phyloP scores from a whole-genome alignment of 2,329 filamentous ascomycete genomes.

The Pseudocercospora fuligena region DNA sequence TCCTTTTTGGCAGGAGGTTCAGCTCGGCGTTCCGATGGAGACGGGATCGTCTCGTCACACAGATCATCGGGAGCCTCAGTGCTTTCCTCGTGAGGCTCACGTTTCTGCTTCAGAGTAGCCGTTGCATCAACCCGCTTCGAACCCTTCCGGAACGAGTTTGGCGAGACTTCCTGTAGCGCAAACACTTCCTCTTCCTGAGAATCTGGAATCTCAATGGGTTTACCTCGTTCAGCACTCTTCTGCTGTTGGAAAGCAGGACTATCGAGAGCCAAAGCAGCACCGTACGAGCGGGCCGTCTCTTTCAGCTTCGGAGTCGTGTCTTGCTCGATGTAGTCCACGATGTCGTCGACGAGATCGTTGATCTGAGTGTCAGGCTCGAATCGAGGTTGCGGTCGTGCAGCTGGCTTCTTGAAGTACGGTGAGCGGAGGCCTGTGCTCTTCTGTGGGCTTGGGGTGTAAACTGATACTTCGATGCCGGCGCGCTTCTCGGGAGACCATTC shows the following conservation, averaged over 20 bases:
- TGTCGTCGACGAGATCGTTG: background rate
- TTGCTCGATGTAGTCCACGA: background rate
- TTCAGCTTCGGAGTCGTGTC: background rate
- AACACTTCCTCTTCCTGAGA: too few relatives aligned
- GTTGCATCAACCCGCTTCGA: too few relatives aligned
- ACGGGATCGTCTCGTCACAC: too few relatives aligned
- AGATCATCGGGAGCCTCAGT: too few relatives aligned
- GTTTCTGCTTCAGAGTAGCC: too few relatives aligned
- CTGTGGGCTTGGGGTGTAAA: background rate
- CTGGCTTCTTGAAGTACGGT: background rate
- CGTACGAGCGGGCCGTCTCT: background rate
- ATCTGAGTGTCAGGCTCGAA: slow-evolving; percentile 1
- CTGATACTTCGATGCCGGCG: background rate
- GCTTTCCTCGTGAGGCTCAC: too few relatives aligned
- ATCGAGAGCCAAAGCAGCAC: background rate
- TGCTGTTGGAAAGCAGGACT: background rate
- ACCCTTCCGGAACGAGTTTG: too few relatives aligned
- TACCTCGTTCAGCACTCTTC: background rate
- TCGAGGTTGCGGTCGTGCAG: background rate
- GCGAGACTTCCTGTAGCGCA: too few relatives aligned
- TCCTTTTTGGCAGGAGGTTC: too few relatives aligned
- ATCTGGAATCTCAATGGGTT: background rate
- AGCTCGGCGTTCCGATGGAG: too few relatives aligned
- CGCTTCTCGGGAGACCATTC: background rate
- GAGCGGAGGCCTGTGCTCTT: background rate